phyloP scores from a whole-genome alignment of 2,329 filamentous ascomycete genomes.

The Colletotrichum destructivum region DNA sequence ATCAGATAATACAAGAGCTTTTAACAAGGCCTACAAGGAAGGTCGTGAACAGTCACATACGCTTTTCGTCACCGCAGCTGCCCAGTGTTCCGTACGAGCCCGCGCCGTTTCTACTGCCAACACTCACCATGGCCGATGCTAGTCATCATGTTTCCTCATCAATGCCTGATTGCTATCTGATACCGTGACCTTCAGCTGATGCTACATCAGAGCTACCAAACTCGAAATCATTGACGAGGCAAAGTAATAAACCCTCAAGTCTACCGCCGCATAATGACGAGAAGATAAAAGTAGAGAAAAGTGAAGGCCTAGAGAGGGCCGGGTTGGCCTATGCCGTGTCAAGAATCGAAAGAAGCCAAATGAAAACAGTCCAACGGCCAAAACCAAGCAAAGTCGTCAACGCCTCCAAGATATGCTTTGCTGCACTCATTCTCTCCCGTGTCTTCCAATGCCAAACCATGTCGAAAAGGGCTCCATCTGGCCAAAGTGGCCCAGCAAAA shows the following conservation, averaged over 20 bases:
- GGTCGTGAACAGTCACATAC: neutral
- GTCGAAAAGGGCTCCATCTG: slow-evolving; percentile 23
- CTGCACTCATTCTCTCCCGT: neutral
- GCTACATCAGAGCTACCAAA: neutral
- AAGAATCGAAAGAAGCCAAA: slow-evolving; percentile 21
- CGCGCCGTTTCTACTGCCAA: too few relatives aligned
- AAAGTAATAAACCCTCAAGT: neutral
- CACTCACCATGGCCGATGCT: too few relatives aligned
- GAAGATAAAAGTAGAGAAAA: slow-evolving; percentile 2
- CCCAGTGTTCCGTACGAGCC: neutral
- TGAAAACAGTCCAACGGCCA: neutral
- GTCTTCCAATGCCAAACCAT: slow-evolving; percentile 21
- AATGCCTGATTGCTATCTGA: slow-evolving; percentile 2
- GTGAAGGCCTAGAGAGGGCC: neutral
- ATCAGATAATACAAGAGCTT: neutral
- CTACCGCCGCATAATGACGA: slow-evolving; percentile 12
- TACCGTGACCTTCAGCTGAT: neutral
- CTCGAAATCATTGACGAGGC: neutral
- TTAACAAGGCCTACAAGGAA: neutral
- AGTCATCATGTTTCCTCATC: neutral
- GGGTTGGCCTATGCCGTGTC: slow-evolving; percentile 11
- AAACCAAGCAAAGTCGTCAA: slow-evolving; percentile 35
- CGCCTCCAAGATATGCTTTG: slow-evolving; percentile 23
- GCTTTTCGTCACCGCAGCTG: neutral
- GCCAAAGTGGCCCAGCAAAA: slow-evolving; percentile 20